Percentiles rank a stretch among this genome's conserved stretches.
Conservation (phyloP, 805 yeast genomes). For the Metschnikowia aberdeeniae region DNA sequence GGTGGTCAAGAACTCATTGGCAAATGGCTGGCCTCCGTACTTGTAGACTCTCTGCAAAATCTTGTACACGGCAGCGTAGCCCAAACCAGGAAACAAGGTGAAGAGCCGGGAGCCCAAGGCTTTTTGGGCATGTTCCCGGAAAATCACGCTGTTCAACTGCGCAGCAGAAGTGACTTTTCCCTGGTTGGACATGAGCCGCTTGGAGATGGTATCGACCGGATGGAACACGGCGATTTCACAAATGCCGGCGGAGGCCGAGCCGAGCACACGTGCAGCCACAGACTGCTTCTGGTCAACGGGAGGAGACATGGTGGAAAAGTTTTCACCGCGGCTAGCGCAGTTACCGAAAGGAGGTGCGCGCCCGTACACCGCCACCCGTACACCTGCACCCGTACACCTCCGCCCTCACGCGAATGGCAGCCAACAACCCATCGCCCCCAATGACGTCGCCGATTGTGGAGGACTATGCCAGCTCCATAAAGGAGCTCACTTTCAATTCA, state of each 20-base stretch:
- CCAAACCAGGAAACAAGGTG: constrained; percentile 94
- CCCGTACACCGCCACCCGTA: neutral
- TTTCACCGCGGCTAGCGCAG: constrained; percentile 13
- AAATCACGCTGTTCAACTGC: constrained; percentile 81
- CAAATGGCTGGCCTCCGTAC: constrained; percentile 99
- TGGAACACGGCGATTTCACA: constrained; percentile 96
- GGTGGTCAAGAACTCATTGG: constrained; percentile 81
- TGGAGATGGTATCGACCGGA: constrained; percentile 97
- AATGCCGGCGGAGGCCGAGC: constrained; percentile 98
- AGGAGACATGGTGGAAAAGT: constrained; percentile 17
- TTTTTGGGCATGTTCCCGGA: constrained; percentile 73
- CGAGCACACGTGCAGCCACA: constrained; percentile 84
- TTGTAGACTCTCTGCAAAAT: constrained; percentile 96
- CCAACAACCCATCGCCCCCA: neutral
- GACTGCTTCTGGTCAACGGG: constrained; percentile 77
- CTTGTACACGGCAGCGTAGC: constrained; percentile 97
- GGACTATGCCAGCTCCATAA: constrained; percentile 69
- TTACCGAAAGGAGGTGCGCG: constrained; percentile 9
- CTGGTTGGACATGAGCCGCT: constrained; percentile 85
- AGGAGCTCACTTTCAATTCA: constrained; percentile 81
- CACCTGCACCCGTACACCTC: neutral
- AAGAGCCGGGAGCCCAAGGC: constrained; percentile 66
- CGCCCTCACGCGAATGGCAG: neutral
- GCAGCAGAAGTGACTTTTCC: constrained; percentile 57
- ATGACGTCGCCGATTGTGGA: constrained; percentile 20